Conservation (phyloP, 352 stramenopile genomes). For the Globisporangium spiculum region DNA sequence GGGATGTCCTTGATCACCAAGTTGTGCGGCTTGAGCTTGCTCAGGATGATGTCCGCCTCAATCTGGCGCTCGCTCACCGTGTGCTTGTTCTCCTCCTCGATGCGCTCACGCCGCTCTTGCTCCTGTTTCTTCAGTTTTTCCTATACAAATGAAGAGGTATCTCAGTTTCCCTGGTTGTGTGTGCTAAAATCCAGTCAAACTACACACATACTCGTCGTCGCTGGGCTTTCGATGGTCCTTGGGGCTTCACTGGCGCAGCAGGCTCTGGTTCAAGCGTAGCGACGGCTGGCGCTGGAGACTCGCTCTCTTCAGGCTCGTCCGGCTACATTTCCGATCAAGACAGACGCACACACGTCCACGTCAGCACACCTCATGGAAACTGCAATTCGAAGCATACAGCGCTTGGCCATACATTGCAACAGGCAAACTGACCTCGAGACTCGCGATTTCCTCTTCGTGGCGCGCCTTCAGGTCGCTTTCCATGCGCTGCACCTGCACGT, state of each 20-base stretch:
- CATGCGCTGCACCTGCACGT: constrained; percentile 55
- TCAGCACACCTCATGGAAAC: neutral
- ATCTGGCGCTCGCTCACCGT: constrained; percentile 80
- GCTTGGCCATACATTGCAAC: neutral
- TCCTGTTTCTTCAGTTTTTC: constrained; percentile 80
- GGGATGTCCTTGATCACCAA: constrained; percentile 92
- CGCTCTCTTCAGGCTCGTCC: constrained; percentile 15
- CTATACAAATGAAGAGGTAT: constrained; percentile 10
- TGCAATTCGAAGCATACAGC: neutral
- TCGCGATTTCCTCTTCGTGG: constrained; percentile 50
- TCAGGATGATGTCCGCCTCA: constrained; percentile 68
- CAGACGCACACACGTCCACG: neutral
- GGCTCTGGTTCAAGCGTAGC: neutral
- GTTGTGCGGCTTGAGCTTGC: constrained; percentile 47
- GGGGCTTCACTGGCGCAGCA: constrained; percentile 17
- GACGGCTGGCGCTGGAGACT: constrained; percentile 6
- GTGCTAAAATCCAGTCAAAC: neutral
- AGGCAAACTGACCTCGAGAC: constrained; percentile 24
- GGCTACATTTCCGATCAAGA: neutral
- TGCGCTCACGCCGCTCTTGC: constrained; percentile 63
- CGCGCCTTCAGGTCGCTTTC: constrained; percentile 51
- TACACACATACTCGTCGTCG: constrained; percentile 43
- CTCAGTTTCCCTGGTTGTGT: no score
- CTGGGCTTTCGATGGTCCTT: constrained; percentile 65
- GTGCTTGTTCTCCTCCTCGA: constrained; percentile 77